These are phyloP conservation scores for Fusarium algeriense DNA, from an alignment of 2,329 filamentous ascomycete species.

Conservation along the genomic window DNA sequence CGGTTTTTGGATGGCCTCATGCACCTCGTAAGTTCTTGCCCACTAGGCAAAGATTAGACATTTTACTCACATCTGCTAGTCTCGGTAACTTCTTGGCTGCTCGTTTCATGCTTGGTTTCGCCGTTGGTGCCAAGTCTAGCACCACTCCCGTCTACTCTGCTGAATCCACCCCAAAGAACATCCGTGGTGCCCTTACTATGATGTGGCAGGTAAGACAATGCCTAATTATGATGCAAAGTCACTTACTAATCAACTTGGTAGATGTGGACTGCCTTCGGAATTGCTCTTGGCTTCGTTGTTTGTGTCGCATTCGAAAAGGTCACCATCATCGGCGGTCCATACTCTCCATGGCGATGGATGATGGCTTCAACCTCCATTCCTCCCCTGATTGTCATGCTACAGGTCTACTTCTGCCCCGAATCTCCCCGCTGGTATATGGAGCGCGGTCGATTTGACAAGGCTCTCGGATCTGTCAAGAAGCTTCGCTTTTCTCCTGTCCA, in stretches of 20 bases:
- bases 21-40: conserved; percentile 63
- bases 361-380: conserved; percentile 67
- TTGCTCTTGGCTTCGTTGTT: conserved; percentile 55
- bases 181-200: conserved; percentile 55
- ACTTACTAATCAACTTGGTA: background rate
- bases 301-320: conserved; percentile 49
- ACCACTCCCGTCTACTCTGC: conserved; percentile 54
- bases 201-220: conserved; percentile 49
- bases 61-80: background rate
- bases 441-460: conserved; percentile 59
- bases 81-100: conserved; percentile 48
- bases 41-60: rapidly evolving
- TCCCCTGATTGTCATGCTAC: conserved; percentile 62
- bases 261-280: conserved; percentile 55
- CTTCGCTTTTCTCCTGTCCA: conserved; percentile 63
- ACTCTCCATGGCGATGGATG: conserved; percentile 53
- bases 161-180: conserved; percentile 54
- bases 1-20: conserved; percentile 67
- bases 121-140: conserved; percentile 54
- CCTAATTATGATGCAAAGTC: rapidly evolving
- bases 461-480: conserved; percentile 58
- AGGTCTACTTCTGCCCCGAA: conserved; percentile 67
- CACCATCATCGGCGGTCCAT: conserved; percentile 51
- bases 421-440: conserved; percentile 68
- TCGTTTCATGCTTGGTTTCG: conserved; percentile 54